Evolutionary conservation across 2,329 filamentous ascomycete species (phyloP).

Genomic region (Ambrosiella beaveri): DNA sequence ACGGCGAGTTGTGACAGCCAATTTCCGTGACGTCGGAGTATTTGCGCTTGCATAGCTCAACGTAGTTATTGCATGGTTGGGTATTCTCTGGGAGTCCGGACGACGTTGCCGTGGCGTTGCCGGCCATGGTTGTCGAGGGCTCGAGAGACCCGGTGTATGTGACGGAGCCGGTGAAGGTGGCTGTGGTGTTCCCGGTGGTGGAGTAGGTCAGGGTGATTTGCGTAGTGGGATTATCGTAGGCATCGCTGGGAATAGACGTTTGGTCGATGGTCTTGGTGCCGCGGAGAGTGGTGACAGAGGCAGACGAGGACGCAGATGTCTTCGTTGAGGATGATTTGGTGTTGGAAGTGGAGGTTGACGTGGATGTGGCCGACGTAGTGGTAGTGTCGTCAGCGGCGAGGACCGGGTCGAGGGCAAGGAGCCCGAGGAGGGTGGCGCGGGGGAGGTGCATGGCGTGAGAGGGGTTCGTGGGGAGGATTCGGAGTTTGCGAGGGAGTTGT

Average conservation of each 20-base stretch:
- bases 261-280: constrained; percentile 25
- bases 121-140: constrained; percentile 20
- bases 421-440: neutral
- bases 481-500: neutral
- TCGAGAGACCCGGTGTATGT: constrained; percentile 29
- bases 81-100: constrained; percentile 45
- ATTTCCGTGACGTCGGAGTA: constrained; percentile 73
- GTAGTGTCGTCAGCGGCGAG: constrained; percentile 1
- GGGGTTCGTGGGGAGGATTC: neutral
- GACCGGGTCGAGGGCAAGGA: neutral
- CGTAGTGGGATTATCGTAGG: constrained; percentile 27
- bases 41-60: constrained; percentile 57
- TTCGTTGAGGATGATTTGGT: neutral
- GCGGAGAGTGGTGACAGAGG: constrained; percentile 21
- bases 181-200: constrained; percentile 20
- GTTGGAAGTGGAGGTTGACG: neutral
- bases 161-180: constrained; percentile 17
- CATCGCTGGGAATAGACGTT: constrained; percentile 25
- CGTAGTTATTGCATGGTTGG: constrained; percentile 60
- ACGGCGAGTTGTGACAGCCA: constrained; percentile 67
- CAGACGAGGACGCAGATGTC: neutral
- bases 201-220: constrained; percentile 15
- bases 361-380: constrained; percentile 1
- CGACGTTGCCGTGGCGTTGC: constrained; percentile 26
- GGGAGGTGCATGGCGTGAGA: neutral